These are phyloP conservation scores for Clausena lansium DNA, from an alignment of 345 rosid genomes.

Conservation along the genomic window DNA sequence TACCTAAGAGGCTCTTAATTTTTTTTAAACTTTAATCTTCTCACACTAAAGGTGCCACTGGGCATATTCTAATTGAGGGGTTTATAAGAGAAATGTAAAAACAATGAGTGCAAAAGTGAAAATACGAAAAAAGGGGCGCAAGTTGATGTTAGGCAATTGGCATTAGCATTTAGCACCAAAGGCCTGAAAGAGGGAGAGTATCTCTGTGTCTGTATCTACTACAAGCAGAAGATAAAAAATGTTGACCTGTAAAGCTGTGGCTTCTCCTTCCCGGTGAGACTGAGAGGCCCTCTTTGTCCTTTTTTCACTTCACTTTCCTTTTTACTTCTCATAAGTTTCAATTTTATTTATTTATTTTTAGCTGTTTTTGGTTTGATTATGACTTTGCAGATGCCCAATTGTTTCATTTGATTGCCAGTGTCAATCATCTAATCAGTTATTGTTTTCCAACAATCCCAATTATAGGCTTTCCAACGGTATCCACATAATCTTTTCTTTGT, in stretches of 20 bases:
- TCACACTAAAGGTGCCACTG: background rate
- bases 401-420: slow-evolving; percentile 18
- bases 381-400: slow-evolving; percentile 29
- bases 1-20: no score
- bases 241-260: slow-evolving; percentile 13
- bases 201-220: background rate
- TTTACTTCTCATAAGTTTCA: background rate
- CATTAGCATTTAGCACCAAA: no score
- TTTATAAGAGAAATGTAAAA: no score
- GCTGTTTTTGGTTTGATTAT: background rate
- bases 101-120: background rate
- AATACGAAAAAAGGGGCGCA: background rate
- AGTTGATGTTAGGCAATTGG: background rate
- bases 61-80: background rate
- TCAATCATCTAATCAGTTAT: slow-evolving; percentile 19
- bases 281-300: background rate
- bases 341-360: background rate
- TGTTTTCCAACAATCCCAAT: slow-evolving; percentile 14
- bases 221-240: background rate
- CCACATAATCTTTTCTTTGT: background rate
- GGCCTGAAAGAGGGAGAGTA: no score
- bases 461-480: slow-evolving; percentile 29
- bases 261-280: slow-evolving; percentile 22
- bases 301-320: background rate
- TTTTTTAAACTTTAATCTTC: no score